Conservation (phyloP, 305 asterid genomes). For the Plantago coronopus region DNA sequence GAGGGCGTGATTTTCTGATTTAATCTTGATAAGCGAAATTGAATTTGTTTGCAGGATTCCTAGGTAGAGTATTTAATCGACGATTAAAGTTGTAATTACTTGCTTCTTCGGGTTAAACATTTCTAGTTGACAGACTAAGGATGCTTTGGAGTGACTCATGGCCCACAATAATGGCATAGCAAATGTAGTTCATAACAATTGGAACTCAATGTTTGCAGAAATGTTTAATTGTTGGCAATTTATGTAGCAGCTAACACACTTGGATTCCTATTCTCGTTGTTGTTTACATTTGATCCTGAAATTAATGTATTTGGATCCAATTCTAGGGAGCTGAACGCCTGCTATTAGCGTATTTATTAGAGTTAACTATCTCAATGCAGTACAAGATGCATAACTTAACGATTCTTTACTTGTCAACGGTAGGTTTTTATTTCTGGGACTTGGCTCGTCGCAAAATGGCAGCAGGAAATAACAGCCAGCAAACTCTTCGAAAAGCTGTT, state of each 20-base stretch:
- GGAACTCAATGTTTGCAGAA: not conserved
- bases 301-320: no score
- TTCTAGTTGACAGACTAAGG: not conserved
- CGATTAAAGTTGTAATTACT: not conserved
- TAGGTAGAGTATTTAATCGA: not conserved
- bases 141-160: not conserved
- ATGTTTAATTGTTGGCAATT: not conserved
- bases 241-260: no score
- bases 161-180: not conserved
- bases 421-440: conserved; percentile 25
- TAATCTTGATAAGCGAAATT: no score
- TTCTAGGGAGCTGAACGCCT: not conserved
- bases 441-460: conserved; percentile 33
- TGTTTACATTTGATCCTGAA: no score
- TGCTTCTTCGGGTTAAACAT: not conserved
- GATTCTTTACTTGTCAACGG: conserved; percentile 15
- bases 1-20: no score
- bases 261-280: no score
- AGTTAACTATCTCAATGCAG: not conserved
- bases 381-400: not conserved
- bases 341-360: not conserved
- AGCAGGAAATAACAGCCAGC: conserved; percentile 44
- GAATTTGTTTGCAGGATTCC: not conserved
- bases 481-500: conserved; percentile 53
- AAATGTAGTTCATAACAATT: not conserved